phyloP scores from a whole-genome alignment of 1,139 yeast species.

The Zygoascus hellenicus region DNA sequence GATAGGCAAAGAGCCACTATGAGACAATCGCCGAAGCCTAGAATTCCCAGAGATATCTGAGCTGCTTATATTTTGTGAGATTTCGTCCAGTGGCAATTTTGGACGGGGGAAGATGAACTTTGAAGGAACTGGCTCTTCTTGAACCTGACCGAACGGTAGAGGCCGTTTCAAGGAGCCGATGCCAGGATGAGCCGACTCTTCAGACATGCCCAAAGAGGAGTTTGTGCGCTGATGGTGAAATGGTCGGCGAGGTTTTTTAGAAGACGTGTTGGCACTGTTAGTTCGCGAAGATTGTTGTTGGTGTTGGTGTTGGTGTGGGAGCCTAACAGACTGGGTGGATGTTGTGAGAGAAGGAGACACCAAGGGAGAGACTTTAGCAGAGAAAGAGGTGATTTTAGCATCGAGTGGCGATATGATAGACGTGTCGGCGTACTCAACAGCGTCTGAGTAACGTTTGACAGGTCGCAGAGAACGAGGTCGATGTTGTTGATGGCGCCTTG shows the following conservation, averaged over 20 bases:
- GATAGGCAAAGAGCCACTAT: constrained; percentile 3
- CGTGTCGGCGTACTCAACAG: constrained; percentile 37
- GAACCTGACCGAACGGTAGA: constrained; percentile 12
- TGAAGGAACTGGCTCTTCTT: constrained; percentile 7
- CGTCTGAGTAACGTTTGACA: constrained; percentile 37
- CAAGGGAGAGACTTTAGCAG: not conserved
- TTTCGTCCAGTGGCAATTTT: constrained; percentile 6
- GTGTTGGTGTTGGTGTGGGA: not conserved
- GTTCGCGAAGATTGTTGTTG: not conserved
- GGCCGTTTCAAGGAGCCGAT: constrained; percentile 16
- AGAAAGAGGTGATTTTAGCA: constrained; percentile 1
- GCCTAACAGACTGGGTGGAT: not conserved
- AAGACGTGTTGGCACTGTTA: no score
- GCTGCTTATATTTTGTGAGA: not conserved
- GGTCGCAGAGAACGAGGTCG: constrained; percentile 17
- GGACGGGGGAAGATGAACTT: constrained; percentile 11
- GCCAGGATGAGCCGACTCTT: not conserved
- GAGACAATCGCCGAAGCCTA: constrained; percentile 8
- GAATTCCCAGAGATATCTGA: not conserved
- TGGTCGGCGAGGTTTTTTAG: not conserved
- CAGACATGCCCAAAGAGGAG: constrained; percentile 10
- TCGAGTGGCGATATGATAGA: constrained; percentile 10
- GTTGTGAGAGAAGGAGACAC: constrained; percentile 1
- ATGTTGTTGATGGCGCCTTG: no score
- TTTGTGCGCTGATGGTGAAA: constrained; percentile 10